Conservation (phyloP, 257 asterid genomes). For the Gentiana dahurica region DNA sequence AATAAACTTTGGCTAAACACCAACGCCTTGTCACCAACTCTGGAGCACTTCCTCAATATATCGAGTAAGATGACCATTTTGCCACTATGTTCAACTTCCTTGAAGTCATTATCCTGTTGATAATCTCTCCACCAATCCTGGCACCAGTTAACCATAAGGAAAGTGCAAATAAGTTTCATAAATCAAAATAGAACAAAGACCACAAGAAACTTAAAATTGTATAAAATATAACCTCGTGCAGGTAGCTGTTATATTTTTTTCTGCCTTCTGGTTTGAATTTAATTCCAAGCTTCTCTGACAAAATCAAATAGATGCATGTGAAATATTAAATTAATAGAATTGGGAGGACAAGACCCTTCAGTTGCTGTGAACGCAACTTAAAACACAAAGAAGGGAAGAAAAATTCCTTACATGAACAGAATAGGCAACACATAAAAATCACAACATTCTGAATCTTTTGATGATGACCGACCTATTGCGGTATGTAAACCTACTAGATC, state of each 20-base stretch:
- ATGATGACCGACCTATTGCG: too few relatives aligned
- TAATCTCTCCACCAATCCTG: conserved; percentile 99
- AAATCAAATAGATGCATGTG: conserved; percentile 1
- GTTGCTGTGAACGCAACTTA: too few relatives aligned
- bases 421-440: too few relatives aligned
- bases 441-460: too few relatives aligned
- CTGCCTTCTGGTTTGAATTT: conserved; percentile 23
- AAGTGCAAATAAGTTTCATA: conserved; percentile 7
- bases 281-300: conserved; percentile 58
- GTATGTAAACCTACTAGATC: too few relatives aligned
- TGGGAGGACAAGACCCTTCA: not conserved
- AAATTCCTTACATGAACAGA: too few relatives aligned
- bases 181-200: conserved; percentile 5
- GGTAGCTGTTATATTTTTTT: conserved; percentile 55
- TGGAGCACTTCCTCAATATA: conserved; percentile 74
- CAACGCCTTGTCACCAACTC: conserved; percentile 78
- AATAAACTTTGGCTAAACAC: conserved; percentile 90
- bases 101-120: conserved; percentile 48
- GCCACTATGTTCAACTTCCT: conserved; percentile 75
- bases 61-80: conserved; percentile 93
- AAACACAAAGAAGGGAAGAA: too few relatives aligned
- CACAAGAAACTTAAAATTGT: not conserved
- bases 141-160: not conserved
- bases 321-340: not conserved
- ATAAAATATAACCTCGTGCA: conserved; percentile 50